Base-by-base conservation (phyloP, 1,139 yeast species). In the Hemisphaericaspora xylanilytica region DNA sequence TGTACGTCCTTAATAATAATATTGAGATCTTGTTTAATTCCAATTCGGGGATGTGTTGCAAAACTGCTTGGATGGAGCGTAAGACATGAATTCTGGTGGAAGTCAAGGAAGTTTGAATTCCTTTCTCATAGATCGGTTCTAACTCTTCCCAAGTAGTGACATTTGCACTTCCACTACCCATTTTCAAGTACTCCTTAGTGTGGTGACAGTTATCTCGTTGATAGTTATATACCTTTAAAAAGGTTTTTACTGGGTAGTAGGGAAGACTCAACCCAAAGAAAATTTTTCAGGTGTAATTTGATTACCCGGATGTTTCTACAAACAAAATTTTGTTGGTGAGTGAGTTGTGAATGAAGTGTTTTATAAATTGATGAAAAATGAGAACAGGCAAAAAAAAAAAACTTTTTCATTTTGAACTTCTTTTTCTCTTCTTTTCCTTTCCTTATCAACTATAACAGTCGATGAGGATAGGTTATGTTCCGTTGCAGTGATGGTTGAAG, bases 401-500 rank as follows among this genome's bases (percentile, higher is more conserved):
- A 22, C 28, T 9, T 46, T 49, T 53, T 50, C 47, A n/a, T n/a
- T n/a, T 30, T 30, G 26, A 32, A 30, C 24, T 33, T 33, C 21
- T n/a, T 25, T 39, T 38, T 37, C 37, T 36, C 32, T 38, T 33
- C 40, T 41, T 41, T 39, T 22, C 11, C 37, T 33, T 38, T 63
- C 69, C 49, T 59, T 51, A 73, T 74, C 83, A 78, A 78, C 83
- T 78, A 78, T 73, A 68, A 65, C 83, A 78, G 80, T 74, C 82
- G 64, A 74, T 76, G 82, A 78, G 57, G 82, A 77, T 58, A 58
- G 78, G 73, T 65, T 68, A 59, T 49, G 67, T 62, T 63, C 77
- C 74, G 72, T 64, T 68, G 56, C 73, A 72, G 78, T 55, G 51
- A 54, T 37, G 35, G 27, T 33, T 37, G 37, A 36, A 46, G n/a